A percentile compares a stretch with the other conserved stretches of the same genome.
Conservation (phyloP, 768 basidiomycete species). For the Pisolithus sp. region DNA sequence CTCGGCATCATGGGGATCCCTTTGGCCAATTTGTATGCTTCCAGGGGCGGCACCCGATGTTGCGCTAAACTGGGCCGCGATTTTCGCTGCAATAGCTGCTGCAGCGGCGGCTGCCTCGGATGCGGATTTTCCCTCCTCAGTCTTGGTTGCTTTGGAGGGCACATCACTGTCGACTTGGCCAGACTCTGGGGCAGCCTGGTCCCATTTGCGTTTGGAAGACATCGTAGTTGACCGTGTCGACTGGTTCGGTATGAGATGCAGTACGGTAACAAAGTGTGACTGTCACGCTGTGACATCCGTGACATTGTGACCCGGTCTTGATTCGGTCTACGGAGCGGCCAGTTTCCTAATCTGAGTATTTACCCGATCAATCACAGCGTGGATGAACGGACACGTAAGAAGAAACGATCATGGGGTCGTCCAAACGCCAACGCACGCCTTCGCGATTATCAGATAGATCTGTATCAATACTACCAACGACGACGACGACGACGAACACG, state of each 20-base stretch:
- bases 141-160: constrained; percentile 41
- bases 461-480: constrained; percentile 24
- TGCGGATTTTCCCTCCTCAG: constrained; percentile 46
- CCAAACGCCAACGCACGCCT: constrained; percentile 28
- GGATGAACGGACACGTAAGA: constrained; percentile 2
- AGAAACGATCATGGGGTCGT: constrained; percentile 16
- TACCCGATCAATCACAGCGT: neutral
- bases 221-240: constrained; percentile 23
- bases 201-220: constrained; percentile 82
- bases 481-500: constrained; percentile 1
- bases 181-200: constrained; percentile 49
- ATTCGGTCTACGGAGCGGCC: constrained; percentile 8
- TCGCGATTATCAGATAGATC: constrained; percentile 24
- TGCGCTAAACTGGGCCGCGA: constrained; percentile 77
- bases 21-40: constrained; percentile 38
- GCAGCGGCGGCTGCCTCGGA: constrained; percentile 64
- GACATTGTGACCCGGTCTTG: neutral
- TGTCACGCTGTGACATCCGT: constrained; percentile 13
- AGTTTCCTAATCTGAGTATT: constrained; percentile 1
- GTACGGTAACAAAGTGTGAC: neutral
- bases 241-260: neutral
- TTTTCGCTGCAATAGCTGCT: constrained; percentile 90
- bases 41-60: constrained; percentile 32
- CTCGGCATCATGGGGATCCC: constrained; percentile 71
- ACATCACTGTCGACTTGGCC: constrained; percentile 34